Percentiles rank a stretch among this genome's conserved stretches.
Conservation (phyloP, 352 stramenopile species). For the Hyaloperonospora brassicae region DNA sequence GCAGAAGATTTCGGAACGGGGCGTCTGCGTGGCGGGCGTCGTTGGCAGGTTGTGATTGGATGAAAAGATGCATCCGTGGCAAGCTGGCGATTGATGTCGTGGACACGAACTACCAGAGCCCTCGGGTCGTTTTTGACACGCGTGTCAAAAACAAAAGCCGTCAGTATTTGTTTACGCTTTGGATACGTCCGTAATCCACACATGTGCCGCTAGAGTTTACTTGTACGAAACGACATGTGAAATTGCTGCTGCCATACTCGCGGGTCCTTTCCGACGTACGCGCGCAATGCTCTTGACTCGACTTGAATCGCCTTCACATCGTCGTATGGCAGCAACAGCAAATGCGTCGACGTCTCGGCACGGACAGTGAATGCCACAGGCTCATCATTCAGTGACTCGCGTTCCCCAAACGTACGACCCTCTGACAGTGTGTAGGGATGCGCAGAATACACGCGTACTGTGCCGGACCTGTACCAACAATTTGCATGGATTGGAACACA, state of each 20-base stretch:
- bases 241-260: slow-evolving; percentile 31
- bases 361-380: slow-evolving; percentile 62
- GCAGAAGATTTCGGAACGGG: background rate
- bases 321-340: slow-evolving; percentile 55
- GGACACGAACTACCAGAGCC: too few species aligned
- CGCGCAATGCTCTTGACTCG: slow-evolving; percentile 26
- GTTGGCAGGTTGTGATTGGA: slow-evolving; percentile 2
- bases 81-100: too few species aligned
- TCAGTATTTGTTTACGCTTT: too few species aligned
- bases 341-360: slow-evolving; percentile 44
- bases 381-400: slow-evolving; percentile 61
- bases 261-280: slow-evolving; percentile 24
- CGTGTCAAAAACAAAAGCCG: too few species aligned
- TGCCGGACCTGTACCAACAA: slow-evolving; percentile 35
- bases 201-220: slow-evolving; percentile 1
- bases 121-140: too few species aligned
- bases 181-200: too few species aligned
- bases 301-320: slow-evolving; percentile 50
- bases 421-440: slow-evolving; percentile 48
- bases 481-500: background rate
- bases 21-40: background rate
- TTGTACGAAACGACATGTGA: slow-evolving; percentile 29
- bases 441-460: slow-evolving; percentile 56
- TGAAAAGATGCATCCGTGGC: slow-evolving; percentile 15
- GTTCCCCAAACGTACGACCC: slow-evolving; percentile 52